Evolutionary conservation across 176 grass and related monocot genomes (phyloP), one percentile per base, ranked within the genome.

Genomic region (Zea luxurians): DNA sequence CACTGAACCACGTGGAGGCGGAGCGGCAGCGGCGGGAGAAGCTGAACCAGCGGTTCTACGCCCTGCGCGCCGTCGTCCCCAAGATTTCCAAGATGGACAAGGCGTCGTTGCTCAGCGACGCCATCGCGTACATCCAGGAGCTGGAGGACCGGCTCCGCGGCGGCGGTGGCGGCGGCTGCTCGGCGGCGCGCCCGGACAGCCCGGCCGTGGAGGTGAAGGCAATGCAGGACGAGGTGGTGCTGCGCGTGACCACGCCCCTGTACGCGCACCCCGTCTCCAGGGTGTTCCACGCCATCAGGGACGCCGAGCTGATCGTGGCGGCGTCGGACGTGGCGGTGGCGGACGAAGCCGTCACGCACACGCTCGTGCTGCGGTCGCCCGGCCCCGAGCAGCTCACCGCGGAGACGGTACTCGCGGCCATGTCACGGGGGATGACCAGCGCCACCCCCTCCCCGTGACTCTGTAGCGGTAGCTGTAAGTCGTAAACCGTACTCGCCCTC

Each of bases 21-120:
- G 93, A 97, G 88, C 90, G 93, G 79, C 90, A 91, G 84, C 73
- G 93, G n/a, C 85, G 93, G 7, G 93, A 97, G 82, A 97, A 93
- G 87, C 84, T 97, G 57, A 97, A 97, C 86, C 93, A 97, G 86
- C 77, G 90, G 44, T 97, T 97, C 84, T 97, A 93, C 84, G 88
- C 88, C 7, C 86, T 97, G 47, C 81, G 93, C 34, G 90, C 93
- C 16, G 93, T 97, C 37, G 88, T 97, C 8, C 93, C 90, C 10
- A 91, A 89, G 72, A 97, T 97, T 47, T 91, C 90, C 35, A 97
- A 97, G 84, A 97, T 91, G 90, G 93, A 97, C 80, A 97, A 97
- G 78, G 93, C 93, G 7, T 97, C 93, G 2, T 66, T 97, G 67
- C 85, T 97, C 21, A 88, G 89, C 76, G 89, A 97, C 64, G 91